A percentile compares a stretch with the other conserved stretches of the same genome.
Conservation (phyloP, 257 asterid species). For the Solanum dulcamara region DNA sequence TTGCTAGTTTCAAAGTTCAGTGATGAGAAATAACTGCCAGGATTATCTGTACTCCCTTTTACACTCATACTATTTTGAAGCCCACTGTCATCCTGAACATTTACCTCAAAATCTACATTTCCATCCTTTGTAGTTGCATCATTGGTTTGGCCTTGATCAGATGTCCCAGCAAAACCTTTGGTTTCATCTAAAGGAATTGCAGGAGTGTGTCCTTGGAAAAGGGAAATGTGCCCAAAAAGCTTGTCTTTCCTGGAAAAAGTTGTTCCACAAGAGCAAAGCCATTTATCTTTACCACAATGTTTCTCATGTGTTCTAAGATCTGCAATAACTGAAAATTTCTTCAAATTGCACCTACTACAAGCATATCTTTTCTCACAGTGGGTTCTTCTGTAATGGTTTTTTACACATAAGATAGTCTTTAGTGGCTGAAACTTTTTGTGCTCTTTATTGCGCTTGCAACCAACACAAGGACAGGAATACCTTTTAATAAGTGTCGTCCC, state of each 20-base stretch:
- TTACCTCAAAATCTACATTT: conserved; percentile 23
- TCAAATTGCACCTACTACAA: conserved; percentile 76
- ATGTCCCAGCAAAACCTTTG: conserved; percentile 2
- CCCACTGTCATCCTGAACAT: neutral
- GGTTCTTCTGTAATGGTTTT: conserved; percentile 87
- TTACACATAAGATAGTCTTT: conserved; percentile 76
- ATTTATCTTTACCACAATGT: conserved; percentile 83
- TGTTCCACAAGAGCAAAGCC: conserved; percentile 98
- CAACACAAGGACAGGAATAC: conserved; percentile 80
- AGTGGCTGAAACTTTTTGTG: conserved; percentile 87
- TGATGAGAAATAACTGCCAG: conserved; percentile 42
- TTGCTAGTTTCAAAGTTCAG: conserved; percentile 39
- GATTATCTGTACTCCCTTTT: conserved; percentile 21
- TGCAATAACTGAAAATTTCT: conserved; percentile 88
- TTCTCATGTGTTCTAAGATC: conserved; percentile 92
- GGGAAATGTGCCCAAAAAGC: conserved; percentile 78
- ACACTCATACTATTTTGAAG: conserved; percentile 22
- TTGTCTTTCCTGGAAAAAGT: conserved; percentile 95
- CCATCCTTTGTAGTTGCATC: neutral
- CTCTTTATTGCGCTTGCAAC: conserved; percentile 86
- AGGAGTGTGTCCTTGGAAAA: conserved; percentile 93
- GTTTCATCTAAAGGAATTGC: conserved; percentile 66
- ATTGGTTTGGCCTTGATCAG: neutral
- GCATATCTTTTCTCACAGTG: conserved; percentile 89
- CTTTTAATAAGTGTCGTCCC: conserved; percentile 55